Base-by-base conservation (phyloP, 805 yeast genomes). In the Candida koratica region DNA sequence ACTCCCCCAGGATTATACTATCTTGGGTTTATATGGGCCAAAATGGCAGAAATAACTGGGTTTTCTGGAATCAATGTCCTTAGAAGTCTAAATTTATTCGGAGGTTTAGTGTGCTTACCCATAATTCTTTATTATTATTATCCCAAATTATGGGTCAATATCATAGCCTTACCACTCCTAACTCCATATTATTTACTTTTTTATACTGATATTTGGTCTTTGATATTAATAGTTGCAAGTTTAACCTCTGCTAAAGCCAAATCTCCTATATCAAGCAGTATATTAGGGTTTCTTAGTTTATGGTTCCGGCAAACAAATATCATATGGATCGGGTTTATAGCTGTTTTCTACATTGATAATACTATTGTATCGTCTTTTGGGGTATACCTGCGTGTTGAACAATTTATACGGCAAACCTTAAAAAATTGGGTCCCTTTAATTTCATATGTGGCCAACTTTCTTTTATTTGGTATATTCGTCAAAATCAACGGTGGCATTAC, bases 191-290 rank as follows among this genome's bases (percentile, higher is more conserved):
- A 81, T 47, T 78, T 79, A 22, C 61, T 93, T 23, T 93, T 79
- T 60, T 93, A 93, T 59, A 93, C 98, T 0, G 98, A 93, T 53
- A 81, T 88, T 1, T 89, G 97, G 97, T 76, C 96, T 0, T 75
- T 93, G 0, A 71, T 84, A 1, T 61, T 85, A 18, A 71, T 89
- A 6, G 42, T 85, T 9, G 65, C 69, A 2, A 69, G 83, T 2
- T 64, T 79, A 22, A 66, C 78, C 5, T 50, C 71, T 23, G 79
- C 67, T 3, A 58, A 55, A 14, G 45, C 57, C 13, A 17, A 19
- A 11, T 31, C 5, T 16, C 25, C 32, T 9, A 38, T 42, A 6
- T 36, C 50, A 16, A 68, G 87, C 39, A 81, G 82, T 0, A 2
- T 73, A 4, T 46, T 80, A 17, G 84, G 85, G 0, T 69, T 78